phyloP scores from a whole-genome alignment of 2,329 filamentous ascomycete species.

The Aspergillus awamori region DNA sequence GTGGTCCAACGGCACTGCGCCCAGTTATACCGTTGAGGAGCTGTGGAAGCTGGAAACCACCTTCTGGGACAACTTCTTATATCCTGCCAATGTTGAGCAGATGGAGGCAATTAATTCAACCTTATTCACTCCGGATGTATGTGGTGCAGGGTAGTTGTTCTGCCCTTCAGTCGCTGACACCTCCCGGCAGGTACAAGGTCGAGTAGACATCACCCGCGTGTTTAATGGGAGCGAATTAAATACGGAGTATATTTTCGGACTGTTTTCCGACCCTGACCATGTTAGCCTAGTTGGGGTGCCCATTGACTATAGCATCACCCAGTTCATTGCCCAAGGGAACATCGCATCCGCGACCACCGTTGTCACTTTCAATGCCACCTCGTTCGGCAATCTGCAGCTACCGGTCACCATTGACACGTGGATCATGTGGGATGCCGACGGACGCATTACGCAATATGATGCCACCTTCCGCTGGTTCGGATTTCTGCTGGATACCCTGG shows the following conservation, averaged over 20 bases:
- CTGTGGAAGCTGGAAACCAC: background rate
- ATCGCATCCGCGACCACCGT: slow-evolving; percentile 27
- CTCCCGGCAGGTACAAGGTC: slow-evolving; percentile 37
- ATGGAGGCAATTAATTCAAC: slow-evolving; percentile 19
- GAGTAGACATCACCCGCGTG: slow-evolving; percentile 17
- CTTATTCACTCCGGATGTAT: background rate
- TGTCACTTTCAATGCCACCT: slow-evolving; percentile 30
- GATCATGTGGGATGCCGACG: slow-evolving; percentile 26
- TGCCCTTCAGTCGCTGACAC: background rate
- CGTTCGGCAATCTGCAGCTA: slow-evolving; percentile 22
- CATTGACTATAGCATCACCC: slow-evolving; percentile 29
- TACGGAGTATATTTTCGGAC: slow-evolving; percentile 22
- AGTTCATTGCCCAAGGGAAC: slow-evolving; percentile 28
- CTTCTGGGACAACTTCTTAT: slow-evolving; percentile 7
- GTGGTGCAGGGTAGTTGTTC: background rate
- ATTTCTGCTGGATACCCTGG: slow-evolving; percentile 23
- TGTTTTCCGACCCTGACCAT: slow-evolving; percentile 25
- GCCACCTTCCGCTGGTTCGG: slow-evolving; percentile 32
- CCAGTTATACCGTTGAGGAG: background rate
- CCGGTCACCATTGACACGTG: slow-evolving; percentile 33
- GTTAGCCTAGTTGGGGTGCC: slow-evolving; percentile 28
- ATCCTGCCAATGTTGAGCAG: slow-evolving; percentile 22
- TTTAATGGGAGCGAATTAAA: slow-evolving; percentile 19
- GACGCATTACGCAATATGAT: slow-evolving; percentile 31
- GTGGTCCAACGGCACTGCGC: background rate